Evolutionary conservation across 2,329 filamentous ascomycete species (phyloP), one percentile per base, ranked within the genome.

Genomic region (Paecilomyces fulvus): DNA sequence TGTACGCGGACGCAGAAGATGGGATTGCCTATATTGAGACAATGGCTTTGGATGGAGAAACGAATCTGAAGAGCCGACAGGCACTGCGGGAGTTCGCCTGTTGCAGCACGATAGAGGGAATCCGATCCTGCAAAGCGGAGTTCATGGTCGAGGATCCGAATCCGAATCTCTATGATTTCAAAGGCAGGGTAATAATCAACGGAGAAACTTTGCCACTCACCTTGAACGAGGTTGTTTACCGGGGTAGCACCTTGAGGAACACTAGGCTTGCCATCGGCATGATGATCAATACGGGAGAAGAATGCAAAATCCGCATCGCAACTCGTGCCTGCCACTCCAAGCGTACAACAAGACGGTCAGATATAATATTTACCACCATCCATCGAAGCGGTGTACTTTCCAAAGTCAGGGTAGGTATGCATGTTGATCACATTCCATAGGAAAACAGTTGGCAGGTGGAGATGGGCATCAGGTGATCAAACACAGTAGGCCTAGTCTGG

Each of bases 231-330:
- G 81, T 94, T 55, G 79, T 92, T 1, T 91, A 89, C 67, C 83
- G 89, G 33, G 88, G 89, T 6, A 91, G 88, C 37, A 83, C 86
- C 0, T 72, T 92, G 51, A 82, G 89, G 43, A 92, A 92, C 66
- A 92, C 88, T 0, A 75, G 79, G 5, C 79, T 85, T 62, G 84
- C 83, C 3, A 75, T 88, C 33, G 88, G 88, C 2, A 75, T 95
- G 60, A 86, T 94, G 33, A 83, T 94, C 65, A 94, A 94, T 72
- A 86, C 86, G 5, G 89, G 89, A 37, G 89, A 95, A 70, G 90
- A 95, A 73, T 95, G 89, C 77, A 94, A 94, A 72, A 95, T 95
- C 61, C 86, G 23, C 31, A n/a, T 37, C n/a, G 11, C 31, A 37
- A 37, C 33, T 43, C 33, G 33, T 43, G 7, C 33, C 33, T 43